Evolutionary conservation across 768 basidiomycete species (phyloP), one percentile per base, ranked within the genome.

Genomic region (Gymnopilus junonius): DNA sequence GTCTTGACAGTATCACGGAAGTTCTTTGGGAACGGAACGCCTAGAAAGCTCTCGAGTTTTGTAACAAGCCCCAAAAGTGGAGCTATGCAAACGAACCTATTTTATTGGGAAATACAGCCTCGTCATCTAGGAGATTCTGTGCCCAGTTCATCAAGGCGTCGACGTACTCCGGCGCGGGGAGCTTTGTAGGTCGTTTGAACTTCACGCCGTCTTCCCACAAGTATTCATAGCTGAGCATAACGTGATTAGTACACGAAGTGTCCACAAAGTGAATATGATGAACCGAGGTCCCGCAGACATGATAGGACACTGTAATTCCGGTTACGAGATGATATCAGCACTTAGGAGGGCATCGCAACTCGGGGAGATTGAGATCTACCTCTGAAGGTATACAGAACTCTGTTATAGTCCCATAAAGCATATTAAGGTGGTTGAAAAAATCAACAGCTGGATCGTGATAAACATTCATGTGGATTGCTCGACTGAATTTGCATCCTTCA

Each of bases 111-210:
- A 99, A 99, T 57, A 95, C 78, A 15, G 82, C 82, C 71, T 96
- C 95, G 74, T 99, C 95, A 74, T 99, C 97, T 27, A 99, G 81
- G 58, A 97, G 81, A 57, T 83, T 84, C 75, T 99, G 97, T 5
- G 94, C 90, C 97, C 97, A 99, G 75, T 95, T 97, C 97, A 99
- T 99, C 58, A 99, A 82, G 10, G 93, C 92, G 71, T 99, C 97
- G 42, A 99, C 96, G 72, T 99, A 99, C 63, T 96, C 95, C 0
- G 95, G 94, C 2, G 94, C 95, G 1, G 93, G 85, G n/a, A 97
- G 84, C 75, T 95, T 97, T n/a, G 94, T 93, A 15, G 94, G 94
- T 42, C 86, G 87, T 78, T 90, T 94, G 82, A 89, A 96, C 69
- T 86, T 92, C 54, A 86, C 82, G 12, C 94, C 93, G 67, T 95